Base-by-base conservation (phyloP, 73 alveolate genomes). In the Paramecium bursaria region DNA sequence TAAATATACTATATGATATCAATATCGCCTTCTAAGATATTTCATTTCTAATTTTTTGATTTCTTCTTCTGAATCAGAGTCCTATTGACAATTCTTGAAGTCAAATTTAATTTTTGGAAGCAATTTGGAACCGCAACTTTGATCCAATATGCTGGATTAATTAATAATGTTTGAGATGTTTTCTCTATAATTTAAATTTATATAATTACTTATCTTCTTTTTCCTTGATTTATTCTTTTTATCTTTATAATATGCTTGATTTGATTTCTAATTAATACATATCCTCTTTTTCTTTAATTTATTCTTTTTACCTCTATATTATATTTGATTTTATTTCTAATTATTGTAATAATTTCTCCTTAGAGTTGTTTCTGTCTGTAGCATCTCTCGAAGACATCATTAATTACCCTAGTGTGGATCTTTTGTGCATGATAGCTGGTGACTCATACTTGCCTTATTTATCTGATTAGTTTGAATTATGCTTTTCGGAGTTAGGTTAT, bases 11-110 rank as follows among this genome's bases (percentile, higher is more conserved):
- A n/a, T n/a, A n/a, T n/a, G n/a, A n/a, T 39, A 39, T 39, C 5
- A 39, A 39, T 7, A 39, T 39, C 49, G 11, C 49, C 49, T 39
- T 39, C 49, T 39, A 39, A 7, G 11, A 39, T 67, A 67, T 42
- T 67, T 67, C 82, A 67, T 67, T 19, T 67, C 35, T 22, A 67
- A 3, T 39, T 35, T 67, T 39, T 67, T 67, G 21, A 67, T 47
- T 67, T 67, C 82, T 39, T 31, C 60, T 39, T 67, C 82, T 1
- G 82, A 67, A 35, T 67, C 82, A 1, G 82, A 67, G 1, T 67
- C 82, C 0, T 67, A 53, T 19, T 39, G 44, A 21, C 44, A 7
- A 39, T 39, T 47, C 3, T 67, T 33, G 7, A 39, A 42, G 44
- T 39, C 44, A 67, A 35, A 67, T 67, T 67, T 67, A 35, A 67